These are phyloP conservation scores for Trypanosomatidae sp. DNA, from an alignment of 208 protist genomes.

Conservation along the genomic window DNA sequence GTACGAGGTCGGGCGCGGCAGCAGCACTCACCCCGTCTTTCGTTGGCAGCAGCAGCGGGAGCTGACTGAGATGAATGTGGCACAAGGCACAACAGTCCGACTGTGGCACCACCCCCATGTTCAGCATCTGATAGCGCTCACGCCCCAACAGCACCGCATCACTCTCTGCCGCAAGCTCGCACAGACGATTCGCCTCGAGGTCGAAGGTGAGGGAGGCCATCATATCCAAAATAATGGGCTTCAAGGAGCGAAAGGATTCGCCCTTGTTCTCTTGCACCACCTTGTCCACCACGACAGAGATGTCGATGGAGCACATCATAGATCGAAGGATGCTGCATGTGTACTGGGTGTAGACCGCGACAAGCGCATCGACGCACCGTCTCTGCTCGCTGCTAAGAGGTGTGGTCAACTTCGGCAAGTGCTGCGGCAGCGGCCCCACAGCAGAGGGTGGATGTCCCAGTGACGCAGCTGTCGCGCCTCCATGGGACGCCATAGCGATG, in stretches of 20 bases:
- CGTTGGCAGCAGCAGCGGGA: neutral
- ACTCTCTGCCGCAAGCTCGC: constrained; percentile 41
- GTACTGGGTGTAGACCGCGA: constrained; percentile 58
- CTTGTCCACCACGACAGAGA: constrained; percentile 45
- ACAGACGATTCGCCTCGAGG: constrained; percentile 48
- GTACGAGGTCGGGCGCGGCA: neutral
- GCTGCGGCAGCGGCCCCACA: neutral
- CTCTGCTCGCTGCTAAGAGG: constrained; percentile 16
- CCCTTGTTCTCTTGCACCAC: constrained; percentile 55
- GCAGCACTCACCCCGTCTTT: neutral
- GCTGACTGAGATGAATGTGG: constrained; percentile 27
- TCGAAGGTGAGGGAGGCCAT: constrained; percentile 63
- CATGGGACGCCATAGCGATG: neutral
- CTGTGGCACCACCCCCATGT: constrained; percentile 45
- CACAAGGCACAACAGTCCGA: constrained; percentile 70
- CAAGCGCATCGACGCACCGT: constrained; percentile 39
- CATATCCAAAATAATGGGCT: constrained; percentile 61
- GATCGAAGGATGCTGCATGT: constrained; percentile 40
- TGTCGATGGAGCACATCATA: constrained; percentile 59
- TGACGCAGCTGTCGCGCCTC: neutral
- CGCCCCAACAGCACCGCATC: constrained; percentile 47
- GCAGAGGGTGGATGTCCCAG: neutral
- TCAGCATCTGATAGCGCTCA: constrained; percentile 41
- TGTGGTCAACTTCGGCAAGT: constrained; percentile 2
- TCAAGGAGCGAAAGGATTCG: constrained; percentile 56